A percentile compares a stretch with the other conserved stretches of the same genome.
These are phyloP conservation scores for Fusarium annulatum DNA, from an alignment of 2,329 filamentous ascomycete genomes.

Conservation along the genomic window DNA sequence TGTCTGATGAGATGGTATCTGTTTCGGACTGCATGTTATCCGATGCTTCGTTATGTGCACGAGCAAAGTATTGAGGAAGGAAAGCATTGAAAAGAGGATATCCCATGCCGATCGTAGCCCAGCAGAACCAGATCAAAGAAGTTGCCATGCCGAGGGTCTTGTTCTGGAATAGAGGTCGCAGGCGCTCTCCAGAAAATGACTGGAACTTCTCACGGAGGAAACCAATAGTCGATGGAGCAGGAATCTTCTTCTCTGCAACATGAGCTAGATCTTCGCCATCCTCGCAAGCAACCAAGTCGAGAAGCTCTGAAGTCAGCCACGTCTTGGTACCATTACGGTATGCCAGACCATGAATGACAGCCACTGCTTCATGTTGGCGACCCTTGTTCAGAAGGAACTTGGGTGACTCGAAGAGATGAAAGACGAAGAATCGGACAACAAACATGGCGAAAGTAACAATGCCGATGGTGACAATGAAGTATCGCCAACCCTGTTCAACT, in stretches of 20 bases:
- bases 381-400: conserved; percentile 84
- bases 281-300: conserved; percentile 65
- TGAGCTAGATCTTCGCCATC: conserved; percentile 46
- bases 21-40: conserved; percentile 47
- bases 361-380: conserved; percentile 81
- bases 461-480: conserved; percentile 77
- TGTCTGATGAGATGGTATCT: conserved; percentile 56
- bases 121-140: conserved; percentile 78
- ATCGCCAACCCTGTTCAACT: conserved; percentile 79
- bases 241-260: conserved; percentile 22
- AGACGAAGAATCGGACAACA: conserved; percentile 79
- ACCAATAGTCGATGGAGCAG: conserved; percentile 43
- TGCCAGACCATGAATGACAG: conserved; percentile 82
- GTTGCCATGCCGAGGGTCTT: conserved; percentile 65
- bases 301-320: conserved; percentile 79
- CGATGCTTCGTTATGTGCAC: conserved; percentile 57
- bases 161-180: conserved; percentile 72
- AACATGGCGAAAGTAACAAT: conserved; percentile 82
- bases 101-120: conserved; percentile 85
- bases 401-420: conserved; percentile 85
- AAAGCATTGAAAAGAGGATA: conserved; percentile 92
- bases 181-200: conserved; percentile 74
- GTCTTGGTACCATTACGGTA: conserved; percentile 75
- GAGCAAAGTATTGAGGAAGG: conserved; percentile 83
- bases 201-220: conserved; percentile 69